Base-by-base conservation (phyloP, 441 rosid genomes). In the Adansonia gregorii region DNA sequence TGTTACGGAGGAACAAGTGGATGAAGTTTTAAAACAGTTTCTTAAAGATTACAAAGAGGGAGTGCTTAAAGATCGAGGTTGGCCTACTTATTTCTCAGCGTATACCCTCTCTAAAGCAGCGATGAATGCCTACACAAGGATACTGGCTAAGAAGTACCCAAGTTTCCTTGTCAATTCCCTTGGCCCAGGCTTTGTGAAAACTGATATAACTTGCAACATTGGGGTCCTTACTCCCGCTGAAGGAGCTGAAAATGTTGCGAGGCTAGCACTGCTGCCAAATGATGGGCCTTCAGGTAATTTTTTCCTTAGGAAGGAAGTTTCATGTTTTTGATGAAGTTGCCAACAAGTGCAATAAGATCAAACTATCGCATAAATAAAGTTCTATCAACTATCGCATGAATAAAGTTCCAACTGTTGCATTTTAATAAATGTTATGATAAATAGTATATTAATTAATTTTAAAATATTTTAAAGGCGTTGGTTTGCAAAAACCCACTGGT, bases 91-190 rank as follows among this genome's bases (percentile, higher is more conserved):
- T 61, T 6, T 80, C 41, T 76, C 88, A 3, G 89, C 85, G 3
- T 89, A 84, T 73, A 78, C 48, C 8, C 27, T 88, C 43, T 76
- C 95, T 3, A 91, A 89, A 80, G 93, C 90, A 15, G 79, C 73
- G 6, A 54, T 89, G 86, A 90, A 83, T 11, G 92, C 92, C 43
- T 85, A 89, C 82, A 91, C 90, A 4, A 84, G 93, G 83, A 66
- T 90, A 19, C 51, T 83, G 52, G 92, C 92, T 4, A 86, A 82
- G 39, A 87, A 83, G 52, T 70, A 84, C 76, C 88, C 88, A 35
- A 75, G 74, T 39, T 55, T 93, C 55, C 67, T 75, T 56, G 82
- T 88, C 77, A 93, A 89, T 68, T 51, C 80, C 61, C 85, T 89
- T 3, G 79, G 86, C 69, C 95, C 94, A n/a, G 94, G 94, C 60